These are phyloP conservation scores for Artemisia argyi DNA, from an alignment of 129 eudicot species.

Conservation along the genomic window DNA sequence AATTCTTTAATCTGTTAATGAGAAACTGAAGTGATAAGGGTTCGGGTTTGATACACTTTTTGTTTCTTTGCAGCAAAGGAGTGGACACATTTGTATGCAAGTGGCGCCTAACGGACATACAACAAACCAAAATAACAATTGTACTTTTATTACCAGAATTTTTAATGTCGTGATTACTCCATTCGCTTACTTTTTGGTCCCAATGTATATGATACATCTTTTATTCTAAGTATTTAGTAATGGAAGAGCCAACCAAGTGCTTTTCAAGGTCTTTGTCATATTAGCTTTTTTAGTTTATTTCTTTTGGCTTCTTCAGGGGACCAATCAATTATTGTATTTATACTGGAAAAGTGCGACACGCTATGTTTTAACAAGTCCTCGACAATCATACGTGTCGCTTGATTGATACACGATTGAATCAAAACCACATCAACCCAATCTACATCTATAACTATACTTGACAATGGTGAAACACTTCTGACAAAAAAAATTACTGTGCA, in stretches of 20 bases:
- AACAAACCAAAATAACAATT: neutral
- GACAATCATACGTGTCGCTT: neutral
- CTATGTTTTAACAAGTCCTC: neutral
- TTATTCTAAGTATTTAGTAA: slow-evolving; percentile 16
- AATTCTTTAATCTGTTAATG: neutral
- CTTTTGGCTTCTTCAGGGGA: slow-evolving; percentile 15
- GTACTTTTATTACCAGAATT: slow-evolving; percentile 13
- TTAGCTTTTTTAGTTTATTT: neutral
- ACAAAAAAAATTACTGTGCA: neutral
- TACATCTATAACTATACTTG: neutral
- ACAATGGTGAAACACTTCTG: neutral
- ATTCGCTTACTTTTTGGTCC: slow-evolving; percentile 20
- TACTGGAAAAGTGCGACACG: neutral
- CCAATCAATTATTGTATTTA: slow-evolving; percentile 17
- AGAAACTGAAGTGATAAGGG: neutral
- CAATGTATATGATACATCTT: slow-evolving; percentile 13
- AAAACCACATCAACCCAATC: neutral
- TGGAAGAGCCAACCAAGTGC: slow-evolving; percentile 24
- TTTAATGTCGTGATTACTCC: slow-evolving; percentile 5
- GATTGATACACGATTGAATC: slow-evolving; percentile 5
- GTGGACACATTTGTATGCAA: slow-evolving; percentile 59
- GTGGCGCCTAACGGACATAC: slow-evolving; percentile 38
- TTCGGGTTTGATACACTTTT: neutral
- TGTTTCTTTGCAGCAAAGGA: slow-evolving; percentile 41
- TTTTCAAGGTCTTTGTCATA: slow-evolving; percentile 26